Percentiles rank a stretch among this genome's conserved stretches.
phyloP scores from a whole-genome alignment of 371 early-diverging fungal genomes.

The Syncephalastrum monosporum region DNA sequence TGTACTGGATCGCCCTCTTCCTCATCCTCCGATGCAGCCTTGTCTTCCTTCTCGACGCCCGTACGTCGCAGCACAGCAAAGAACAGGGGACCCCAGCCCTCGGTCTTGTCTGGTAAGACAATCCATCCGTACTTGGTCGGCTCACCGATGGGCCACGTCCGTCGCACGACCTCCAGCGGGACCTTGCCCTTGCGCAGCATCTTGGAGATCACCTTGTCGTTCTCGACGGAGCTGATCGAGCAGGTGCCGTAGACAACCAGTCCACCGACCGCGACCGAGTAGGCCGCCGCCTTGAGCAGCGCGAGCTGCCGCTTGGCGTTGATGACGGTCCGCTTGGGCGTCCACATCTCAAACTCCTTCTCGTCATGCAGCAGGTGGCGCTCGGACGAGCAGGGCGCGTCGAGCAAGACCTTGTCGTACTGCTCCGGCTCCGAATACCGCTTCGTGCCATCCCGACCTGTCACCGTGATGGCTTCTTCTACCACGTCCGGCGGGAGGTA shows the following conservation, averaged over 20 bases:
- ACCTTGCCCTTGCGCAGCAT: conserved; percentile 44
- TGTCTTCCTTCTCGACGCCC: conserved; percentile 31
- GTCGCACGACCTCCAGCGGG: conserved; percentile 37
- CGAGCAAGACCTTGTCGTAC: conserved; percentile 68
- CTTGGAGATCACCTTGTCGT: conserved; percentile 65
- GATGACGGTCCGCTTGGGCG: conserved; percentile 48
- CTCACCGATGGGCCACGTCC: conserved; percentile 53
- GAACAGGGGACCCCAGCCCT: conserved; percentile 63
- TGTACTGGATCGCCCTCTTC: conserved; percentile 5
- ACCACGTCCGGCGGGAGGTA: conserved; percentile 54
- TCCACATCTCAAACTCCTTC: conserved; percentile 54
- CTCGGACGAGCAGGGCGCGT: conserved; percentile 84
- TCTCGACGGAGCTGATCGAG: conserved; percentile 66
- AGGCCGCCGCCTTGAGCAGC: conserved; percentile 59
- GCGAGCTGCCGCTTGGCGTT: conserved; percentile 56
- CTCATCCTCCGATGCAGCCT: conserved; percentile 13
- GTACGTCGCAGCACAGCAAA: conserved; percentile 47
- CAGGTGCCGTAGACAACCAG: conserved; percentile 75
- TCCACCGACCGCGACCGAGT: conserved; percentile 60
- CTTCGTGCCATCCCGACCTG: conserved; percentile 56
- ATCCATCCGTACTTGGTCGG: conserved; percentile 61
- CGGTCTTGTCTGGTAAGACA: conserved; percentile 51
- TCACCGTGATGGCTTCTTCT: conserved; percentile 42
- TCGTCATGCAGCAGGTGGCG: conserved; percentile 60
- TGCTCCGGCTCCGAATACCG: conserved; percentile 42